Evolutionary conservation across 148 eudicot genomes (phyloP).

Genomic region (Heliosperma pusillum): DNA sequence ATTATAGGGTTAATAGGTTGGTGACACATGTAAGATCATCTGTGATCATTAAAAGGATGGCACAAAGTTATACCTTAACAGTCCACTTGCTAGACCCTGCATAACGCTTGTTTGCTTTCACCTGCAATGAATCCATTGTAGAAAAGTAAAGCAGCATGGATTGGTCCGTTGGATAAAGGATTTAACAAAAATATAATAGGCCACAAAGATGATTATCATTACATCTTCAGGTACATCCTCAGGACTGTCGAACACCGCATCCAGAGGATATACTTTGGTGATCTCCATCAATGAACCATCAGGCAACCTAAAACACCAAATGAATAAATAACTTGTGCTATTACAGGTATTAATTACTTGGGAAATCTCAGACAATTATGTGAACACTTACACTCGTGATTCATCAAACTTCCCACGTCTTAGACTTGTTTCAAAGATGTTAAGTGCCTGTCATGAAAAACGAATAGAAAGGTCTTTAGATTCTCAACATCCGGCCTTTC

Average conservation of each 20-base stretch:
- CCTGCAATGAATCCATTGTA: conserved; percentile 39
- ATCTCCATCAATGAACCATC: conserved; percentile 97
- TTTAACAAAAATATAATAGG: neutral
- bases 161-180: neutral
- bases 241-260: conserved; percentile 79
- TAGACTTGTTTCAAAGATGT: conserved; percentile 88
- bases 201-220: conserved; percentile 23
- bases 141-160: neutral
- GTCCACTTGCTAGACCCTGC: conserved; percentile 93
- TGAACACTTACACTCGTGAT: conserved; percentile 71
- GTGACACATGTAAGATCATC: too few species aligned
- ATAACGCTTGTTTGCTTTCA: conserved; percentile 85
- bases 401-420: conserved; percentile 94
- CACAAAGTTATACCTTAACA: conserved; percentile 53
- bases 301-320: conserved; percentile 57
- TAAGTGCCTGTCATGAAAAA: conserved; percentile 55
- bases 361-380: neutral
- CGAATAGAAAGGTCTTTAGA: neutral
- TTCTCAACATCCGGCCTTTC: neutral
- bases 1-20: too few species aligned
- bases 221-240: conserved; percentile 99
- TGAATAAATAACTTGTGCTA: conserved; percentile 1
- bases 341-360: neutral
- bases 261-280: conserved; percentile 78
- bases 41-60: neutral